Evolutionary conservation across 2,329 filamentous ascomycete genomes (phyloP), one percentile per base, ranked within the genome.

Genomic region (Colletotrichum sp.): DNA sequence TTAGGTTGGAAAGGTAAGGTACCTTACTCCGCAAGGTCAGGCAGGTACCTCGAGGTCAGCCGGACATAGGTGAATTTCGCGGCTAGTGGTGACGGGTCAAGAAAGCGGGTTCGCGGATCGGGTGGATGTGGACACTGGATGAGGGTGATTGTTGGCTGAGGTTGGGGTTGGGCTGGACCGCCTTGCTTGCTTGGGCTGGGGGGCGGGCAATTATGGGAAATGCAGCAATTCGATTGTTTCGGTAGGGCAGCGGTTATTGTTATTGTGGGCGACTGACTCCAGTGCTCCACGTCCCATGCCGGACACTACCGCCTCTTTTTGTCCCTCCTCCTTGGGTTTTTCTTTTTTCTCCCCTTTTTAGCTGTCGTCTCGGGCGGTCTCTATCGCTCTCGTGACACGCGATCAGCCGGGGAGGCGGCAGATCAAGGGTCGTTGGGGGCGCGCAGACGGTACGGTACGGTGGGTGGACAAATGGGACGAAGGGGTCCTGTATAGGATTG

Each of bases 41-140:
- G 18, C 39, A 49, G 63, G 73, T 69, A 73, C 28, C 34, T 72
- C 13, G 44, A 63, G 73, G 70, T 76, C 73, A 76, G 73, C 70
- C 70, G 73, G 69, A 76, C 73, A 76, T 44, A 65, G 26, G 70
- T 76, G 73, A 73, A 73, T 76, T 76, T 76, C 70, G 21, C 24
- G 65, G 70, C 39, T 49, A 49, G 39, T 49, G 39, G 39, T 49
- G 39, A 72, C 72, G 18, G 73, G 63, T 65, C 57, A 16, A 24
- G 28, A 16, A 59, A 68, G 63, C 63, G 72, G 69, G 63, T 64
- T 75, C 24, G 32, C 44, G 44, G 44, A 10, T 49, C 52, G 70
- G 34, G 70, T 76, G 73, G 49, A 65, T 72, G 63, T 36, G 32
- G 30, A 24, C 32, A 57, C 16, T 30, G n/a, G 28, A 32, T 59